Conservation (phyloP, 2,329 filamentous ascomycete genomes). For the Dryadomyces quercus-mongolicae region DNA sequence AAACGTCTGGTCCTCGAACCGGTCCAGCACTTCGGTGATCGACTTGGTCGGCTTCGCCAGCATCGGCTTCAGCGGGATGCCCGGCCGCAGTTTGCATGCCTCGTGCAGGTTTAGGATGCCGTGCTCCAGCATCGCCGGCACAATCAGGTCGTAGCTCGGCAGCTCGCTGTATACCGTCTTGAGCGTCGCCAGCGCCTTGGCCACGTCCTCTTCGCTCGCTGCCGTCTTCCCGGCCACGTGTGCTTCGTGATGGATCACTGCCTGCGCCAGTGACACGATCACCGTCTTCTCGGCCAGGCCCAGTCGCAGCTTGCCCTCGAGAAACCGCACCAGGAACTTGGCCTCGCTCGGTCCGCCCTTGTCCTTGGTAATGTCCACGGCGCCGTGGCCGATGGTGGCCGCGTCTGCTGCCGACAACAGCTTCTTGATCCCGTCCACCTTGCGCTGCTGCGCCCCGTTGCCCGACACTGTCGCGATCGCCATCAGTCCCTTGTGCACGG, state of each 20-base stretch:
- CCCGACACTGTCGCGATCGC: constrained; percentile 78
- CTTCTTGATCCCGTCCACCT: constrained; percentile 93
- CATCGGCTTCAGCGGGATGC: constrained; percentile 95
- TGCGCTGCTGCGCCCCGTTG: constrained; percentile 76
- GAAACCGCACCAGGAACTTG: constrained; percentile 83
- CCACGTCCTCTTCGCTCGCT: constrained; percentile 55
- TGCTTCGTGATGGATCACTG: constrained; percentile 73
- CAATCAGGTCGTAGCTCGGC: constrained; percentile 88
- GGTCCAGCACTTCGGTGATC: constrained; percentile 92
- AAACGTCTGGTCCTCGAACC: constrained; percentile 89
- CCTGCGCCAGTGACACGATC: constrained; percentile 79
- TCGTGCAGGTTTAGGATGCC: constrained; percentile 75
- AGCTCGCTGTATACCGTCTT: constrained; percentile 93
- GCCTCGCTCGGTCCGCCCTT: constrained; percentile 92
- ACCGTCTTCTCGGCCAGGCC: constrained; percentile 89
- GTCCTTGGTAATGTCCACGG: constrained; percentile 81
- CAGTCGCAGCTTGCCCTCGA: constrained; percentile 87
- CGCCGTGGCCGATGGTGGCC: constrained; percentile 52
- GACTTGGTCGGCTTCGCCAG: constrained; percentile 96
- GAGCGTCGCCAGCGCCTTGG: constrained; percentile 71
- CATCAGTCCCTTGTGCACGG: constrained; percentile 80
- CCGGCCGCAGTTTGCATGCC: constrained; percentile 81
- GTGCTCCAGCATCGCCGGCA: constrained; percentile 77
- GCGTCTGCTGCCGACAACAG: constrained; percentile 83
- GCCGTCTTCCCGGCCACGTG: constrained; percentile 42